phyloP scores from a whole-genome alignment of 176 grass and related monocot genomes.

The Oryza brachyantha region DNA sequence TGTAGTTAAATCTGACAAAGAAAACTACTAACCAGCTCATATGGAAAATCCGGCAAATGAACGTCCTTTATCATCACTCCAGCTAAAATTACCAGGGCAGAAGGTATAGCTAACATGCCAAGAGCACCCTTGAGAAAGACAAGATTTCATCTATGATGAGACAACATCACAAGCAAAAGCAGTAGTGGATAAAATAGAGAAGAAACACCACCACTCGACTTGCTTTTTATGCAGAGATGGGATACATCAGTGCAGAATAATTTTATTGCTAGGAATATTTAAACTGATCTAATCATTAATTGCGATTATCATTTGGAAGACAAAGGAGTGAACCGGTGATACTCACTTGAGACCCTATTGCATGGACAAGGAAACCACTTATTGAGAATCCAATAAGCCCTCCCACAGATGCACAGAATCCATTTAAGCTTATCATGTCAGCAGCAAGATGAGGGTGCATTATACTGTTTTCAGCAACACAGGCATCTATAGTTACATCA shows the following conservation, averaged over 20 bases:
- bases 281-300: neutral
- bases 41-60: conserved; percentile 46
- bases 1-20: conserved; percentile 21
- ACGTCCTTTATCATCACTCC: conserved; percentile 70
- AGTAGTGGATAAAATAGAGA: conserved; percentile 15
- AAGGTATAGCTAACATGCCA: conserved; percentile 68
- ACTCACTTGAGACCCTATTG: conserved; percentile 76
- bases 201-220: neutral
- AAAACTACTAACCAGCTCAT: conserved; percentile 53
- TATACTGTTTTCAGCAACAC: conserved; percentile 74
- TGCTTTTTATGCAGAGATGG: conserved; percentile 3
- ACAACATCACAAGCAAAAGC: conserved; percentile 1
- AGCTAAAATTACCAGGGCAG: conserved; percentile 59
- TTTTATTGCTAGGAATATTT: neutral
- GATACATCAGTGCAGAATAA: neutral
- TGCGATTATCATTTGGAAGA: conserved; percentile 1
- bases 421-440: conserved; percentile 84
- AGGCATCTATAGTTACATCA: conserved; percentile 88
- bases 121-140: conserved; percentile 71
- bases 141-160: conserved; percentile 32
- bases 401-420: conserved; percentile 72
- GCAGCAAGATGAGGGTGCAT: conserved; percentile 59
- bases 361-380: conserved; percentile 81
- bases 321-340: conserved; percentile 16
- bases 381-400: conserved; percentile 85